These are phyloP conservation scores for Brassica hybrid DNA, from an alignment of 441 rosid genomes.

Conservation along the genomic window DNA sequence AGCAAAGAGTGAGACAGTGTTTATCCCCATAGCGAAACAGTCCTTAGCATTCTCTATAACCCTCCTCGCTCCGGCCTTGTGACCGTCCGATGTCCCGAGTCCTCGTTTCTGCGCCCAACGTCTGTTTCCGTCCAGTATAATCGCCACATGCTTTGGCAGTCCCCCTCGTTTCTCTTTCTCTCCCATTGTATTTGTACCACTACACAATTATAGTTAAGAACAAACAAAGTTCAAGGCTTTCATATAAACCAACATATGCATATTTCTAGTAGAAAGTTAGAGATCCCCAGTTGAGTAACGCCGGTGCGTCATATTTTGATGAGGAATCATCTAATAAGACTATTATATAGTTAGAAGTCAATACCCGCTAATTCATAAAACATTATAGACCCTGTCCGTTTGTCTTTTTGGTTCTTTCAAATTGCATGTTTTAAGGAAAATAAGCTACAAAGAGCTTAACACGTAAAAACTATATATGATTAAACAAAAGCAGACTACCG, in stretches of 20 bases:
- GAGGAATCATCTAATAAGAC: no score
- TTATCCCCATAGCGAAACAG: slow-evolving; percentile 30
- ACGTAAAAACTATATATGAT: not conserved
- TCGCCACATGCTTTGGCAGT: slow-evolving; percentile 29
- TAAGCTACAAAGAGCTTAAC: no score
- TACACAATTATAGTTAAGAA: not conserved
- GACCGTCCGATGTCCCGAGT: slow-evolving; percentile 26
- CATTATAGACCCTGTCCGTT: no score
- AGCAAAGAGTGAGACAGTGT: slow-evolving; percentile 38
- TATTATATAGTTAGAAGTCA: no score
- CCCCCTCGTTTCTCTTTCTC: not conserved
- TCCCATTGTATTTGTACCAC: not conserved
- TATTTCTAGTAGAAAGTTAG: not conserved
- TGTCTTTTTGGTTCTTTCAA: no score
- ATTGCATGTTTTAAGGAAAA: no score
- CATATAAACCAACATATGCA: not conserved
- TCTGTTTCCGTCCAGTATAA: no score
- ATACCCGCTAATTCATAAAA: no score
- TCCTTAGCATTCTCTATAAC: slow-evolving; percentile 32
- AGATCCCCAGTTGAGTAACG: no score
- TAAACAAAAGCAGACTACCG: slow-evolving; percentile 15
- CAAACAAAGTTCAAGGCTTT: not conserved
- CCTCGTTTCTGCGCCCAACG: slow-evolving; percentile 33
- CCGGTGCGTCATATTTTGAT: no score
- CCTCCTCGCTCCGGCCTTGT: slow-evolving; percentile 30